These are phyloP conservation scores for Trichophyton mentagrophytes DNA, from an alignment of 2,329 filamentous ascomycete genomes.

Conservation along the genomic window DNA sequence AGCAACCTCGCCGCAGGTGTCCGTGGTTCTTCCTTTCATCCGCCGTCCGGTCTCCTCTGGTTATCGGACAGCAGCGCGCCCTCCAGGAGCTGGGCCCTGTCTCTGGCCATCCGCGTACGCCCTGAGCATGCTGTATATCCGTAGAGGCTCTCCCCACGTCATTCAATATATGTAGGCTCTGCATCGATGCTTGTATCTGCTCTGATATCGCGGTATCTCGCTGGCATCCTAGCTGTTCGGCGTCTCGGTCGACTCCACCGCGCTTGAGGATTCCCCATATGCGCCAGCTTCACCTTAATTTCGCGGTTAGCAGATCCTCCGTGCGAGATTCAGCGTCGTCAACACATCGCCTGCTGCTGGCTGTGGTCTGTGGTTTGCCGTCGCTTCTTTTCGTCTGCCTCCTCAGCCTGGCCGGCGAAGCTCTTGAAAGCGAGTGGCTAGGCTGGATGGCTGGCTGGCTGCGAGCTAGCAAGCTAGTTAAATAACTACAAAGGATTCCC, in stretches of 20 bases:
- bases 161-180: neutral
- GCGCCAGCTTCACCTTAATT: neutral
- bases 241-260: constrained; percentile 1
- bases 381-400: neutral
- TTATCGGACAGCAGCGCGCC: too few relatives aligned
- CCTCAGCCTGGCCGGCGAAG: neutral
- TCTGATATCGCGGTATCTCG: neutral
- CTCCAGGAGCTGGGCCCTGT: too few relatives aligned
- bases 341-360: neutral
- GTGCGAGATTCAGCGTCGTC: neutral
- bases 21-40: too few relatives aligned
- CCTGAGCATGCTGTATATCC: neutral
- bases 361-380: neutral
- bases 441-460: neutral
- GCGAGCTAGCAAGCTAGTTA: neutral
- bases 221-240: neutral
- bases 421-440: neutral
- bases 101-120: too few relatives aligned
- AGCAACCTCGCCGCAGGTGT: too few relatives aligned
- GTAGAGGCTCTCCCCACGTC: neutral
- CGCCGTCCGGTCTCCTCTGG: too few relatives aligned
- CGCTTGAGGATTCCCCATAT: neutral
- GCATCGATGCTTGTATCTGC: neutral
- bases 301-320: neutral
- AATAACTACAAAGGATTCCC: neutral